Percentiles rank a stretch among this genome's conserved stretches.
Conservation (phyloP, 2,329 filamentous ascomycete species). For the Pseudocercospora crystallina region DNA sequence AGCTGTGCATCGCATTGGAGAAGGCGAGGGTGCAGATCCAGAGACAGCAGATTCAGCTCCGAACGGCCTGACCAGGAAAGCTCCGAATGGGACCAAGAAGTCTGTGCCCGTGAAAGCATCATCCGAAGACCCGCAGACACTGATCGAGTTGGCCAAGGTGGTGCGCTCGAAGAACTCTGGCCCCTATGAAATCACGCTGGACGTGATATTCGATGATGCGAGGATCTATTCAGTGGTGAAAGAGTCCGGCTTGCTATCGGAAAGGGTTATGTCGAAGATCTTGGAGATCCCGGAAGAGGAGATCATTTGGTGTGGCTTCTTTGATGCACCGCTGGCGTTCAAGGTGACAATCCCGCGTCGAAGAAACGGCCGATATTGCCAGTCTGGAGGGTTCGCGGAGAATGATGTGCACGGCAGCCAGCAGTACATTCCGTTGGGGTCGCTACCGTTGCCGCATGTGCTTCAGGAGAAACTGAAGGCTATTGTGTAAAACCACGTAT, state of each 20-base stretch:
- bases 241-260: conserved; percentile 36
- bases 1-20: not conserved
- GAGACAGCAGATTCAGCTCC: no score
- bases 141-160: conserved; percentile 24
- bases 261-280: conserved; percentile 28
- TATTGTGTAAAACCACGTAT: no score
- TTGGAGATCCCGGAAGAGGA: conserved; percentile 29
- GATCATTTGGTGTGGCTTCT: conserved; percentile 10
- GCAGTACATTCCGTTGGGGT: conserved; percentile 1
- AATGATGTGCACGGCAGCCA: conserved; percentile 5
- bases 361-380: conserved; percentile 1
- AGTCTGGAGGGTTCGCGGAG: conserved; percentile 3
- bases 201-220: conserved; percentile 49
- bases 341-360: conserved; percentile 44
- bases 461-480: not conserved
- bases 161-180: conserved; percentile 54
- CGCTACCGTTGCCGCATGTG: not conserved
- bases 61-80: no score
- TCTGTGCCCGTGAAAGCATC: no score
- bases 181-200: conserved; percentile 54
- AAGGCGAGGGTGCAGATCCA: not conserved
- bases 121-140: not conserved
- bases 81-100: no score
- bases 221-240: conserved; percentile 1
- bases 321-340: conserved; percentile 42